phyloP scores from a whole-genome alignment of 768 basidiomycete species.

The Agrocybe pediades region DNA sequence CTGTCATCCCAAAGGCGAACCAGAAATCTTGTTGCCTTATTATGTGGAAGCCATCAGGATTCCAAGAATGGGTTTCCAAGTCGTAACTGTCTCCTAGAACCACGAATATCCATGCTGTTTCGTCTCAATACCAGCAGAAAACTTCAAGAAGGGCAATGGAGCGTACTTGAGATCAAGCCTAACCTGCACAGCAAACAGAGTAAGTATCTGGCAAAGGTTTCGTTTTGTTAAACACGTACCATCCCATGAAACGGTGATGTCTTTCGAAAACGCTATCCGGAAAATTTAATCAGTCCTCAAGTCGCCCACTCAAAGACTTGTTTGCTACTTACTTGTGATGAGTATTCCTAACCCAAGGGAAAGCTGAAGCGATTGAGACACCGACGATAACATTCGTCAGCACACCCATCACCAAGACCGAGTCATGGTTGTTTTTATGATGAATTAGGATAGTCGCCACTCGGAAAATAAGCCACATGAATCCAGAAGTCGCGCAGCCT shows the following conservation, averaged over 20 bases:
- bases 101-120: constrained; percentile 65
- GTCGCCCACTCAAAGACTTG: background rate
- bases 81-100: constrained; percentile 71
- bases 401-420: constrained; percentile 62
- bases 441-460: constrained; percentile 54
- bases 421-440: constrained; percentile 50
- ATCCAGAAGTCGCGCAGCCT: constrained; percentile 78
- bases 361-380: constrained; percentile 63
- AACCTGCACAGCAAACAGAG: constrained; percentile 32
- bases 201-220: background rate
- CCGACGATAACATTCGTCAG: constrained; percentile 60
- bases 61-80: constrained; percentile 55
- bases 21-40: constrained; percentile 77
- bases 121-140: constrained; percentile 1
- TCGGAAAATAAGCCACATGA: constrained; percentile 71
- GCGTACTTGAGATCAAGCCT: constrained; percentile 54
- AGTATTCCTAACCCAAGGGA: constrained; percentile 80
- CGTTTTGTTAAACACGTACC: constrained; percentile 42
- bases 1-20: constrained; percentile 74
- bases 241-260: constrained; percentile 82
- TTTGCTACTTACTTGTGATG: constrained; percentile 75
- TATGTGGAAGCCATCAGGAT: constrained; percentile 57
- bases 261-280: constrained; percentile 70
- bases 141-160: background rate
- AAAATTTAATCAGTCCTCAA: background rate